Percentiles rank a stretch among this genome's conserved stretches.
Evolutionary conservation across 371 early-diverging fungal species (phyloP).

Genomic region (Paraphysoderma sedebokerense): DNA sequence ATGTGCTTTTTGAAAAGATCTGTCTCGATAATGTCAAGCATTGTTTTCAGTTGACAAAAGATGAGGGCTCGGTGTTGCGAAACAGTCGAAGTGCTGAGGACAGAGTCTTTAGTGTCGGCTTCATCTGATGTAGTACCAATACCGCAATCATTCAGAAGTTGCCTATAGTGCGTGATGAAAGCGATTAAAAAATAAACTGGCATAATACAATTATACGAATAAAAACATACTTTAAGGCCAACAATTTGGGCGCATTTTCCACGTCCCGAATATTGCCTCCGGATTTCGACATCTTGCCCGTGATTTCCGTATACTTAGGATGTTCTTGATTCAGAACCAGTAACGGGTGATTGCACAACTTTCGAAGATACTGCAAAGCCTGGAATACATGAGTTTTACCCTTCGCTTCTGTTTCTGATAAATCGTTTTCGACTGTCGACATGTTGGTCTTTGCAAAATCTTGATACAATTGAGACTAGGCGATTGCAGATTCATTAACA

Average conservation of each 20-base stretch:
- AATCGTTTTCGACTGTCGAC: constrained; percentile 8
- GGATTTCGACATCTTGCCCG: constrained; percentile 33
- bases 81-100: constrained; percentile 30
- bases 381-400: constrained; percentile 83
- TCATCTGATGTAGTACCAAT: constrained; percentile 46
- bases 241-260: constrained; percentile 80
- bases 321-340: constrained; percentile 70
- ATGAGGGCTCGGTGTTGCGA: constrained; percentile 88
- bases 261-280: constrained; percentile 58
- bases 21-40: constrained; percentile 91
- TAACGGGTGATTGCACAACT: constrained; percentile 91
- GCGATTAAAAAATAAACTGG: constrained; percentile 1
- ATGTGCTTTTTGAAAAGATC: constrained; percentile 65
- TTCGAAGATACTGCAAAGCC: constrained; percentile 86
- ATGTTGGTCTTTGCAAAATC: constrained; percentile 47
- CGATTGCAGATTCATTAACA: constrained; percentile 3
- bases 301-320: constrained; percentile 56
- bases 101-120: constrained; percentile 4
- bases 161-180: constrained; percentile 17
- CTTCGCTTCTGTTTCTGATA: constrained; percentile 10
- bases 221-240: constrained; percentile 48
- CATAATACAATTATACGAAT: neutral
- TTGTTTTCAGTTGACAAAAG: constrained; percentile 92
- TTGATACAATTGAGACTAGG: constrained; percentile 69
- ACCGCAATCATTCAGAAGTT: constrained; percentile 80